Evolutionary conservation across 371 early-diverging fungal genomes (phyloP), one percentile per base, ranked within the genome.

Genomic region (Apophysomyces elegans): DNA sequence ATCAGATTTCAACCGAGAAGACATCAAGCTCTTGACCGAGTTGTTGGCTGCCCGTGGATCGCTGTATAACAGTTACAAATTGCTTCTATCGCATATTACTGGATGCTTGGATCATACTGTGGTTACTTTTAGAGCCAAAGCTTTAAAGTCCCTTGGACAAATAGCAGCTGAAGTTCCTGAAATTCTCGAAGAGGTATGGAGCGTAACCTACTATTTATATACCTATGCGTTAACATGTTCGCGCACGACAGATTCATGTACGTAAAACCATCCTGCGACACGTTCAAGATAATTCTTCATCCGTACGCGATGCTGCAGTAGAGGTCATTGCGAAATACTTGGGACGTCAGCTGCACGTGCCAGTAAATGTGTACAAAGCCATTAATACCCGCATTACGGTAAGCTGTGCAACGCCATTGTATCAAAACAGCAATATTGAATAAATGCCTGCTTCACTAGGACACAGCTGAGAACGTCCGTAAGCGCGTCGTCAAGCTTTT

Each of bases 221-320:
- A 16, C 3, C 4, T 46, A 16, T 37, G 21, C 26, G 13, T 58
- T 47, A 18, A 56, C 32, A 6, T 54, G 7, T 39, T 64, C 32
- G 2, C 32, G 32, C 2, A 3, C 2, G 32, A 1, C 7, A 89
- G 79, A 65, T 69, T 12, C 88, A 81, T 41, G 86, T 95, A 36
- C 87, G 86, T 35, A 77, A 72, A n/a, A 84, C 91, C 0, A 86
- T 97, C 32, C 76, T 88, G 21, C 84, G 88, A 21, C 83, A 94
- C 12, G 70, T 97, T 13, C 85, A 90, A 50, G 98, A 98, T 67
- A 75, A 76, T 35, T 95, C 96, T 9, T 87, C 96, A 13, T 84
- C 89, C 12, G 97, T 98, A 1, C 88, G 98, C 39, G 97, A 96
- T 79, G 93, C 93, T 8, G 94, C 96, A 4, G 85, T 96, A 8